These are phyloP conservation scores for Penicillium egyptiacum DNA, from an alignment of 495 filamentous ascomycete species.

Conservation along the genomic window DNA sequence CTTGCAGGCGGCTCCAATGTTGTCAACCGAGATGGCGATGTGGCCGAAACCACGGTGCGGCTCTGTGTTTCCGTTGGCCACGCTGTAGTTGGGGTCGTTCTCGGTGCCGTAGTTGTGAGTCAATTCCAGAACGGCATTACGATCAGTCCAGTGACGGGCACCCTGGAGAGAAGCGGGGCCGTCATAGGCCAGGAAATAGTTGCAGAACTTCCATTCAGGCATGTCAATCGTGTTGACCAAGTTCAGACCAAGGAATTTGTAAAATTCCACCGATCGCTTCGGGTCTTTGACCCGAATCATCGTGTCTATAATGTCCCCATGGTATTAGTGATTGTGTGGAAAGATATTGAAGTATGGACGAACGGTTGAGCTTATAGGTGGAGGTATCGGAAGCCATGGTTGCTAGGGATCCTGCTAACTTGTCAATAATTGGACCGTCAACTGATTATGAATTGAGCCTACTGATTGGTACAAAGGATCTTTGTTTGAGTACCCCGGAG, in stretches of 20 bases:
- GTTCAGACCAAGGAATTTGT: constrained; percentile 88
- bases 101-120: constrained; percentile 98
- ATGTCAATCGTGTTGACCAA: constrained; percentile 73
- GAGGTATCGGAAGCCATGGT: constrained; percentile 77
- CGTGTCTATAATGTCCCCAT: constrained; percentile 33
- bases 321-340: constrained; percentile 11
- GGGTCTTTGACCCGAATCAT: constrained; percentile 97
- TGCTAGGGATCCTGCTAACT: constrained; percentile 39
- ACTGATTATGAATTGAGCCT: not conserved
- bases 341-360: constrained; percentile 24
- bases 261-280: constrained; percentile 86
- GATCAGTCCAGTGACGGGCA: constrained; percentile 76
- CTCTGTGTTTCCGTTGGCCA: constrained; percentile 87
- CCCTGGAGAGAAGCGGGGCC: constrained; percentile 73
- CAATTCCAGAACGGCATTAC: constrained; percentile 87
- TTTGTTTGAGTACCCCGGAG: constrained; percentile 4
- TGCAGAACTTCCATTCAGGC: constrained; percentile 82
- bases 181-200: constrained; percentile 59
- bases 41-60: constrained; percentile 89
- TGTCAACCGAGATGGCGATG: constrained; percentile 82
- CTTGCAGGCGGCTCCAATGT: constrained; percentile 85
- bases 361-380: constrained; percentile 88
- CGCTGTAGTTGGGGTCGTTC: constrained; percentile 74
- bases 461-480: constrained; percentile 10
- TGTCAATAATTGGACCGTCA: constrained; percentile 17